A percentile compares a stretch with the other conserved stretches of the same genome.
Evolutionary conservation across 306 rosid species (phyloP).

Genomic region (Trifolium dubium): DNA sequence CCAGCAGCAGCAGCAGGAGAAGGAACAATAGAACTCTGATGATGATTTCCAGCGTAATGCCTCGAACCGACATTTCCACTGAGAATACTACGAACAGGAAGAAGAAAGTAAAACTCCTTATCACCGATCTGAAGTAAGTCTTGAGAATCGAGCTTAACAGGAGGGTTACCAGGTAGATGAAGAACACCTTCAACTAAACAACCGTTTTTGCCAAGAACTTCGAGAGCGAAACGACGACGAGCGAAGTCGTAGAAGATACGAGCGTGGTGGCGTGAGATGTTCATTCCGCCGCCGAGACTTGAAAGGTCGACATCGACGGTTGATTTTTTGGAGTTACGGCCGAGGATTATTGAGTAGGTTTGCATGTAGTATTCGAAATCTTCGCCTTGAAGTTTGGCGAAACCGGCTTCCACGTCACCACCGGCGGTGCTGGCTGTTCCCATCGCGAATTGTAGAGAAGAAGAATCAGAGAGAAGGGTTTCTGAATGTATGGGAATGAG

Average conservation of each 20-base stretch:
- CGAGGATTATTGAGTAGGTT: slow-evolving; percentile 93
- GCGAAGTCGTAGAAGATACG: slow-evolving; percentile 97
- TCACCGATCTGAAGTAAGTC: slow-evolving; percentile 98
- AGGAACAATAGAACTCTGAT: background rate
- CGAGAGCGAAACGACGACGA: slow-evolving; percentile 95
- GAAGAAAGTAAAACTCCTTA: slow-evolving; percentile 85
- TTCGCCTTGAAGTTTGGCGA: slow-evolving; percentile 97
- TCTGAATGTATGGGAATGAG: background rate
- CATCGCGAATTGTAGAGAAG: slow-evolving; percentile 19
- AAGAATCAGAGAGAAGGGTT: background rate
- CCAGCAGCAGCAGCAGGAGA: background rate
- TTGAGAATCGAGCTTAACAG: slow-evolving; percentile 95
- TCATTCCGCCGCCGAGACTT: slow-evolving; percentile 99
- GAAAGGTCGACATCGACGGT: slow-evolving; percentile 97
- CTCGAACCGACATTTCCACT: slow-evolving; percentile 49
- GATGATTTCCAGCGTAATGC: slow-evolving; percentile 46
- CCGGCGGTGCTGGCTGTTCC: slow-evolving; percentile 54
- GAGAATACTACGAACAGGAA: slow-evolving; percentile 79
- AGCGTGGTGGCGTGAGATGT: slow-evolving; percentile 97
- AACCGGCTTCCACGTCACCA: slow-evolving; percentile 95
- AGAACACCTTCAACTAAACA: slow-evolving; percentile 97
- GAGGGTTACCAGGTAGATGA: slow-evolving; percentile 89
- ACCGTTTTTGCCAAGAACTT: slow-evolving; percentile 93
- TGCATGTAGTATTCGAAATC: slow-evolving; percentile 99
- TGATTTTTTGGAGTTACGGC: slow-evolving; percentile 96